Base-by-base conservation (phyloP, 2,329 filamentous ascomycete species). In the Diaporthe sp. region DNA sequence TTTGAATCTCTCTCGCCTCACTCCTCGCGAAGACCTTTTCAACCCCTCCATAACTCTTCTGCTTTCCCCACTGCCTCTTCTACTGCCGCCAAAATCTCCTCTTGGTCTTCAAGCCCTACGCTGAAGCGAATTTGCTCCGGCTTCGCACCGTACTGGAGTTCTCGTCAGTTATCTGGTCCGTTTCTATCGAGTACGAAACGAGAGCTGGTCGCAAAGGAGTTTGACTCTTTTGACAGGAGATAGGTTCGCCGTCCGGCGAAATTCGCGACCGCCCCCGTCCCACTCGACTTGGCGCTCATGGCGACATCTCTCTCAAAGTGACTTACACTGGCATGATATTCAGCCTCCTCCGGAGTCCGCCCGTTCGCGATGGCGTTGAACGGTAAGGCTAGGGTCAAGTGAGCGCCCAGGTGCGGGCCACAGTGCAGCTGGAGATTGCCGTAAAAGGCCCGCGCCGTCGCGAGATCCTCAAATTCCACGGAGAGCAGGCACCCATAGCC, bases 401-500 rank as follows among this genome's bases (percentile, higher is more conserved):
- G 88, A 0, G 88, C 89, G 0, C 88, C 90, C 0, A 91, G 82
- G 78, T 90, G 88, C 1, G 89, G 89, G 0, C 88, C 88, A 1
- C 86, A 84, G 78, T 89, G 87, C 74, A 90, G 84, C 19, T 86
- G 83, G 8, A 88, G 79, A 39, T 81, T 82, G 74, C 91, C 84
- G 78, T 89, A 90, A 76, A 91, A 91, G 0, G 85, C 84, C 4
- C 76, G 79, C 0, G 88, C 84, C 0, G 82, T 76, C 6, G 83
- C 83, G 0, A 86, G 75, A n/a, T 79, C 83, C 15, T 83, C 81
- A 62, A 92, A 88, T 60, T 90, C 87, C 39, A 91, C 81, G 12
- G 82, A 87, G 19, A 92, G 80, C 1, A 92, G 85, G 78, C 88
- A 90, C 3, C 90, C 90, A 78, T 90, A 89, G 0, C 90, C 90